Evolutionary conservation across 441 rosid genomes (phyloP), one percentile per base, ranked within the genome.

Genomic region (Pelargonium myrrhifolium): DNA sequence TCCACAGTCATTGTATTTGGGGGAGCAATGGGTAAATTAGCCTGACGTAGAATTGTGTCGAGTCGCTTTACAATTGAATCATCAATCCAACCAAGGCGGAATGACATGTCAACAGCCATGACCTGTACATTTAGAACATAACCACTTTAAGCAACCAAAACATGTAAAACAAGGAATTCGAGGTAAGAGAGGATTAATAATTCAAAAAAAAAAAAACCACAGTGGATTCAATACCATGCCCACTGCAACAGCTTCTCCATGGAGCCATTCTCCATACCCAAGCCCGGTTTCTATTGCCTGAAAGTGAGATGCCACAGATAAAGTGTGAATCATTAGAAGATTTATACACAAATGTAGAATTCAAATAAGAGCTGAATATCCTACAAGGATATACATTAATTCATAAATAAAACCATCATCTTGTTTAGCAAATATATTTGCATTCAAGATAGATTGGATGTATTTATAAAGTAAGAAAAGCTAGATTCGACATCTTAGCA

Each of bases 211-310:
- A 43, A 0, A n/a, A 7, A 62, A 22, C 22, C 51, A 12, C 15
- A 47, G 65, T 60, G 53, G 64, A 67, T 18, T 26, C 61, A 71
- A 74, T 85, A 92, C 97, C 77, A 22, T 90, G 85, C 99, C 99
- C 72, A 92, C 95, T 9, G 98, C 96, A 77, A 94, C 89, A 79
- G 97, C 98, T 85, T 94, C 97, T 73, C 99, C 99, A 66, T 95
- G 99, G 74, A 95, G 93, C 97, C 99, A 95, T 68, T 83, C 78
- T 68, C 98, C 99, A 55, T 95, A 90, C 68, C 98, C 98, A 67
- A 88, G 68, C 53, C 98, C 92, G 61, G 91, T 89, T 81, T 95
- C 99, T 73, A 95, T 89, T 63, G 98, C 98, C 98, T 95, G 84
- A 66, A 67, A 76, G 73, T 22, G 53, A 62, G 65, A 73, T 24